Evolutionary conservation across 495 filamentous ascomycete species (phyloP).

Genomic region (Penicillium manginii): DNA sequence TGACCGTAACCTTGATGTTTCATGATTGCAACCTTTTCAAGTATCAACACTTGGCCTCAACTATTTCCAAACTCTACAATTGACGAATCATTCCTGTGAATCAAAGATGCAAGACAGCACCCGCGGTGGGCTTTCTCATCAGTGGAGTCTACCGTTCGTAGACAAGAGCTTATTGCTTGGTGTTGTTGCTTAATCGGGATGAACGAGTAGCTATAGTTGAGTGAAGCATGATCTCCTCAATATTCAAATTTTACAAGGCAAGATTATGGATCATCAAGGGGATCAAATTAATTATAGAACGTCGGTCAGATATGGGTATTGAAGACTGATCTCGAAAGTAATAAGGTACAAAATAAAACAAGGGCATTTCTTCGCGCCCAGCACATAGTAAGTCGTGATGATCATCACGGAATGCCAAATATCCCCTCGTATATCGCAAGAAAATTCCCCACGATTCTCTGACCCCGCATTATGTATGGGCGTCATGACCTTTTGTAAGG

Average conservation of each 20-base stretch:
- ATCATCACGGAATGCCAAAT: conserved; percentile 8
- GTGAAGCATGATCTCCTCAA: not conserved
- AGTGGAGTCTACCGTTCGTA: not conserved
- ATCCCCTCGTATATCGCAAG: not conserved
- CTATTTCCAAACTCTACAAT: no score
- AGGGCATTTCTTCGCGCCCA: not conserved
- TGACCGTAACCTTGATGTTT: no score
- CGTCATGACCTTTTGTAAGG: not conserved
- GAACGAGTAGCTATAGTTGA: not conserved
- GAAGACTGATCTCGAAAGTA: conserved; percentile 9
- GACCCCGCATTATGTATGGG: not conserved
- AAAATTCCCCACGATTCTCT: not conserved
- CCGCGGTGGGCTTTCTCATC: not conserved
- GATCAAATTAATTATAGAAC: conserved; percentile 10
- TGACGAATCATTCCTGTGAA: no score
- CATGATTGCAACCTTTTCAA: no score
- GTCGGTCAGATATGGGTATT: conserved; percentile 24
- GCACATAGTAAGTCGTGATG: not conserved
- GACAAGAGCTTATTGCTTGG: no score
- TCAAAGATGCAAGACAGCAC: not conserved
- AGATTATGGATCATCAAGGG: not conserved
- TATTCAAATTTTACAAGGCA: not conserved
- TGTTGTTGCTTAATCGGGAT: not conserved
- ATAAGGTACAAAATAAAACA: conserved; percentile 1
- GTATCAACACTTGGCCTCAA: no score